Evolutionary conservation across 2,329 filamentous ascomycete species (phyloP).

Genomic region (Setomelanomma holmii): DNA sequence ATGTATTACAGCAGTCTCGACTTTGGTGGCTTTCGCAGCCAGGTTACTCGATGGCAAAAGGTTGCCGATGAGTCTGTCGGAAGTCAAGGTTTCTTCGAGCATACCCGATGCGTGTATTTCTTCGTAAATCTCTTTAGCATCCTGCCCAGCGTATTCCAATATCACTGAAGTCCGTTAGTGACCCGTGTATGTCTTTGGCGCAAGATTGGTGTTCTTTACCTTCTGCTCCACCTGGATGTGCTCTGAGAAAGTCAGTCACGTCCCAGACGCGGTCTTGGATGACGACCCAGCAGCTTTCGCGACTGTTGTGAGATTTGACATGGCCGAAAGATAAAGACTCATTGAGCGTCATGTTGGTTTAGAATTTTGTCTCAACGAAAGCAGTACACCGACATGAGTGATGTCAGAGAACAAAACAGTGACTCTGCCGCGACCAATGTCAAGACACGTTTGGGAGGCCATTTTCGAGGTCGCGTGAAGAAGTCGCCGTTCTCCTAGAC

Average conservation of each 20-base stretch:
- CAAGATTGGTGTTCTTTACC: not conserved
- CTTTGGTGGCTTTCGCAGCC: not conserved
- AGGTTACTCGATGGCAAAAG: conserved; percentile 14
- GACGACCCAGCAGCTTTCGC: conserved; percentile 77
- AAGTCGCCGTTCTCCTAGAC: no score
- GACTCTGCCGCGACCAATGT: no score
- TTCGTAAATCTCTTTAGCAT: conserved; percentile 53
- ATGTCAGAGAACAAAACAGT: no score
- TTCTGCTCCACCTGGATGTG: conserved; percentile 87
- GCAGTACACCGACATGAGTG: no score
- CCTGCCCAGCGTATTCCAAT: conserved; percentile 73
- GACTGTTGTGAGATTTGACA: not conserved
- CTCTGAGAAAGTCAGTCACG: conserved; percentile 84
- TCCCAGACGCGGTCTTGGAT: conserved; percentile 88
- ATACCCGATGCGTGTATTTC: conserved; percentile 54
- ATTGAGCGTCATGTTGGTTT: not conserved
- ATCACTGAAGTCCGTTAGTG: conserved; percentile 60
- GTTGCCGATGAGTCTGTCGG: conserved; percentile 31
- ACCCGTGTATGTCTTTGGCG: not conserved
- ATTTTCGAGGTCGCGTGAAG: no score
- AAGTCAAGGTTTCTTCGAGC: conserved; percentile 9
- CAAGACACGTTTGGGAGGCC: no score
- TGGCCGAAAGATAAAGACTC: not conserved
- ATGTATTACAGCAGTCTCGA: not conserved
- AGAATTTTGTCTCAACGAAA: no score